Evolutionary conservation across 148 eudicot species (phyloP), one percentile per base, ranked within the genome.

Genomic region (Rhododendron vialii): DNA sequence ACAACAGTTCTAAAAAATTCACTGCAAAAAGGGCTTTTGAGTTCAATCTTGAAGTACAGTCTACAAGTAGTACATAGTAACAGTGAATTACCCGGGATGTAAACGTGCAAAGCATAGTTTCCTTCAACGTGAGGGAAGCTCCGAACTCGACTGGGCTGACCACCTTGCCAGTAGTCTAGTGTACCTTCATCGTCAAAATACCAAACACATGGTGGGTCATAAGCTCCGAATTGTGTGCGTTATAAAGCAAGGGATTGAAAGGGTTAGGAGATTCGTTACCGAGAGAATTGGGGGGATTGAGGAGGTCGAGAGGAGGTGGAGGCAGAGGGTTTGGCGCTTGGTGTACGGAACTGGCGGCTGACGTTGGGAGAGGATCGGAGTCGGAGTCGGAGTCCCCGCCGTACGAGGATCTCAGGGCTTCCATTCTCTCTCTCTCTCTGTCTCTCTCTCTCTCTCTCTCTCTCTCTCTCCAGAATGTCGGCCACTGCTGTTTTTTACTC

Each of bases 41-140:
- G 22, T 35, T 50, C 9, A 33, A 59, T 61, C 15, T 69, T 28
- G 7, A 47, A 50, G 57, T 14, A 53, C 57, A 53, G 57, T 53
- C 2, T 24, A 80, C 12, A 24, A 84, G 12, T 2, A 24, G 50
- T 85, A n/a, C 3, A 55, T 20, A 24, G 55, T 6, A 35, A 73
- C 26, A 36, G 18, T 41, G 18, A 73, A 36, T 82, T 74, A 92
- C 99, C 98, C 84, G 98, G 98, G 78, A 96, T 96, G 86, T 91
- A 96, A 61, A 96, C 98, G 89, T 96, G 99, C 53, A 96, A 77
- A 83, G 99, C 97, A 57, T 89, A 95, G 87, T 96, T 96, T n/a
- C 99, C 98, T 53, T 96, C 93, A 51, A 96, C 92, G 78, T 96
- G 99, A 76, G 98, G 98, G 30, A 96, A 96, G 91, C 91, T 92